Evolutionary conservation across 1,139 yeast species (phyloP).

Genomic region (Ashbya aceris): DNA sequence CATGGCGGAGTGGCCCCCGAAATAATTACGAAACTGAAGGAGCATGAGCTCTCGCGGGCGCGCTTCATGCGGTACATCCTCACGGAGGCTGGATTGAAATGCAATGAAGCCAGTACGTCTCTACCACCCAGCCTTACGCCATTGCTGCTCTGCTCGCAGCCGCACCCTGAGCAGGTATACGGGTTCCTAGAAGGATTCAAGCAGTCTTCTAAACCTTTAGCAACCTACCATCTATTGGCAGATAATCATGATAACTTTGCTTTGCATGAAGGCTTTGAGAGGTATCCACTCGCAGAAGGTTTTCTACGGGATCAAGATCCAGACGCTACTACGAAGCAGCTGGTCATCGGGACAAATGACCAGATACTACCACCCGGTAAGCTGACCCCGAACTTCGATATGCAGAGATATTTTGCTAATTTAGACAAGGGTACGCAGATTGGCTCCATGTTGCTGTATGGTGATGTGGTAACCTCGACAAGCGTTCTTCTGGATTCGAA

Average conservation of each 20-base stretch:
- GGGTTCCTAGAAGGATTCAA: constrained; percentile 13
- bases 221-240: too few relatives aligned
- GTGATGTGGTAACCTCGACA: constrained; percentile 88
- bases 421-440: constrained; percentile 38
- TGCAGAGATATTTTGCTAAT: constrained; percentile 43
- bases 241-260: constrained; percentile 29
- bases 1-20: constrained; percentile 30
- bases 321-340: constrained; percentile 44
- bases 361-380: constrained; percentile 14
- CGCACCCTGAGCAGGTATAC: constrained; percentile 33
- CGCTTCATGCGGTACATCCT: constrained; percentile 50
- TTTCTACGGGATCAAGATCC: constrained; percentile 37
- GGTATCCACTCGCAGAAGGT: constrained; percentile 29
- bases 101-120: constrained; percentile 44
- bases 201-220: constrained; percentile 4
- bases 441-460: constrained; percentile 63
- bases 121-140: constrained; percentile 57
- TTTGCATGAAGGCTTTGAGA: constrained; percentile 18
- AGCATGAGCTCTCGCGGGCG: constrained; percentile 41
- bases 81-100: constrained; percentile 49
- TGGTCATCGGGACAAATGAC: constrained; percentile 31
- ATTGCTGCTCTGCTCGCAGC: constrained; percentile 28
- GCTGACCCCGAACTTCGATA: constrained; percentile 65
- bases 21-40: constrained; percentile 35
- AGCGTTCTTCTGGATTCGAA: constrained; percentile 70